Percentiles rank a stretch among this genome's conserved stretches.
Conservation (phyloP, 2,329 filamentous ascomycete species). For the Alternaria arborescens region DNA sequence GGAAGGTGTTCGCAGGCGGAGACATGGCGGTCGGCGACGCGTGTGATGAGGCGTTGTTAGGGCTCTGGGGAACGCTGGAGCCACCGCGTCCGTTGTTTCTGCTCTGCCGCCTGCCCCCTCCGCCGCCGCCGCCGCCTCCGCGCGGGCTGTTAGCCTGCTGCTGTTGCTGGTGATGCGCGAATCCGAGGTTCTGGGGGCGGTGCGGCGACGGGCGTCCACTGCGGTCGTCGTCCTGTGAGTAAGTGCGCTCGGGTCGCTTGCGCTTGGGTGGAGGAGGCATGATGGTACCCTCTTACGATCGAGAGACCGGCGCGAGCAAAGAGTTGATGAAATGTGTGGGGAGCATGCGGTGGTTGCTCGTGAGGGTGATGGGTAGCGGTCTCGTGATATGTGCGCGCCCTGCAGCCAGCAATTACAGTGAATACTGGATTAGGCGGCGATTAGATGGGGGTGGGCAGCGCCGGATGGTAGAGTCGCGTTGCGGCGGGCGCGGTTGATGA, state of each 20-base stretch:
- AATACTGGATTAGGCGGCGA: not conserved
- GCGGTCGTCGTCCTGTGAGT: slow-evolving; percentile 55
- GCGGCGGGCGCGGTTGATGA: slow-evolving; percentile 15
- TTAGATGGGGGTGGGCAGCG: not conserved
- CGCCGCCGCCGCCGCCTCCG: slow-evolving; percentile 36
- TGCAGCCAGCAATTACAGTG: slow-evolving; percentile 1
- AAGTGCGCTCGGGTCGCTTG: slow-evolving; percentile 61
- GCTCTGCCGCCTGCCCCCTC: slow-evolving; percentile 40
- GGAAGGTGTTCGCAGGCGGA: slow-evolving; percentile 34
- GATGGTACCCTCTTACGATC: slow-evolving; percentile 30
- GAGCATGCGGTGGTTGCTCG: slow-evolving; percentile 40
- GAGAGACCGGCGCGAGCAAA: slow-evolving; percentile 37
- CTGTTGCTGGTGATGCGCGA: slow-evolving; percentile 59
- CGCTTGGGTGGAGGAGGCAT: slow-evolving; percentile 66
- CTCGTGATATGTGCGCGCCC: slow-evolving; percentile 4
- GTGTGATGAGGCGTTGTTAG: slow-evolving; percentile 33
- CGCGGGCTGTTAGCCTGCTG: slow-evolving; percentile 40
- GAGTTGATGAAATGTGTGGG: slow-evolving; percentile 30
- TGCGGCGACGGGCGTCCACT: slow-evolving; percentile 59
- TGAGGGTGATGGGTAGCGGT: slow-evolving; percentile 10
- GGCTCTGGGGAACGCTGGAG: slow-evolving; percentile 43
- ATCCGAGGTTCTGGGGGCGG: slow-evolving; percentile 58
- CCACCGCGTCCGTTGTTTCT: slow-evolving; percentile 40
- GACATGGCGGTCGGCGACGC: slow-evolving; percentile 46
- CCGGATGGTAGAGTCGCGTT: slow-evolving; percentile 19